These are phyloP conservation scores for Stephania japonica DNA, from an alignment of 164 flowering plant genomes.

Conservation along the genomic window DNA sequence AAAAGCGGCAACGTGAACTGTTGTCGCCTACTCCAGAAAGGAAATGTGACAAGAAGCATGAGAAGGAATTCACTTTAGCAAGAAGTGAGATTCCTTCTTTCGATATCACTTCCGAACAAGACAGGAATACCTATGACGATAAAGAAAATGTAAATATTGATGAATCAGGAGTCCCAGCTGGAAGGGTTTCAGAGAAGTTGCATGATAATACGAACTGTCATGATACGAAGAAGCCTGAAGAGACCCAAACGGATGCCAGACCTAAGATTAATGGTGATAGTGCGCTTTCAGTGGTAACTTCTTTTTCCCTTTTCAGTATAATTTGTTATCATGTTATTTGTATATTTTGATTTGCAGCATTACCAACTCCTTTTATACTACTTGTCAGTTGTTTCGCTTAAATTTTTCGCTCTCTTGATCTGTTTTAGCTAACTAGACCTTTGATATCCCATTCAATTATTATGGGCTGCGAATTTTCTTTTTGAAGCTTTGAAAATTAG, in stretches of 20 bases:
- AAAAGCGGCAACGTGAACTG: slow-evolving; percentile 78
- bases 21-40: slow-evolving; percentile 75
- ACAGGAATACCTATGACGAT: slow-evolving; percentile 16
- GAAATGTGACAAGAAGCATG: slow-evolving; percentile 63
- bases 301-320: not conserved
- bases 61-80: slow-evolving; percentile 29
- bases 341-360: not conserved
- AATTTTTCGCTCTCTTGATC: not conserved
- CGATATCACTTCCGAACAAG: slow-evolving; percentile 22
- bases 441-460: too few relatives aligned
- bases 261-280: slow-evolving; percentile 15
- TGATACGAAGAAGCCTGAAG: slow-evolving; percentile 15
- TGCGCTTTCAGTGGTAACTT: slow-evolving; percentile 14
- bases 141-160: slow-evolving; percentile 30
- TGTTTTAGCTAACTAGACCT: too few relatives aligned
- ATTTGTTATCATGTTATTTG: not conserved
- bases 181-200: slow-evolving; percentile 10
- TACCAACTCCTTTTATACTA: too few relatives aligned
- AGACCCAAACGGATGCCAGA: slow-evolving; percentile 10
- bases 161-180: slow-evolving; percentile 4
- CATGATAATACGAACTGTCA: slow-evolving; percentile 6
- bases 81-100: slow-evolving; percentile 36
- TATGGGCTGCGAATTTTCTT: too few relatives aligned
- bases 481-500: too few relatives aligned
- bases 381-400: too few relatives aligned